Evolutionary conservation across 1,139 yeast genomes (phyloP), one percentile per base, ranked within the genome.

Genomic region (Blastobotrys malaysiensis): DNA sequence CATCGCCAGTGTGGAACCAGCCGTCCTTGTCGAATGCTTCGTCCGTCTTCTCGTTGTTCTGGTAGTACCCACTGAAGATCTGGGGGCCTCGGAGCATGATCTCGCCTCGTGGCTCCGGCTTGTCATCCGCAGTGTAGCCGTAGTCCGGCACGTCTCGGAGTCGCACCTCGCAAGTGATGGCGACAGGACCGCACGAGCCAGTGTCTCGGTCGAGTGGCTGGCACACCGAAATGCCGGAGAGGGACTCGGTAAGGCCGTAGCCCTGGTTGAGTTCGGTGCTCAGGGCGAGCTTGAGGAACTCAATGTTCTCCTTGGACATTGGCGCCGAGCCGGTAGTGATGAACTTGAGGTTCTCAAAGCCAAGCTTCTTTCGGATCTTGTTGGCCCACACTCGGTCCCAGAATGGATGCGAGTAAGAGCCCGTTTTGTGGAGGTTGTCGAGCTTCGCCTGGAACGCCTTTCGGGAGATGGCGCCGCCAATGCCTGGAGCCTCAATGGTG

Each of bases 1-100:
- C 89, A 73, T 95, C 99, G 71, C 99, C 99, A 48, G 99, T 93
- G 69, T 77, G 81, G 77, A 95, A 95, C 97, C 98, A 95, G 27
- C 93, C 95, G 60, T 90, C 97, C 54, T 79, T 77, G 49, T 88
- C 83, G 16, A 83, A 65, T 2, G 81, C 76, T 52, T 77, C 77
- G 16, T 64, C 66, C 1, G 87, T 82, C 59, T 79, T 84, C 46
- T 75, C 74, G 9, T 76, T 76, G 61, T 82, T 80, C 64, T 83
- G 79, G 71, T 69, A 85, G 69, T 87, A 87, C 13, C 78, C 80
- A 31, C 65, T 62, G 66, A 86, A 84, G 43, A 82, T 73, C 64
- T 82, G 88, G 4, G 87, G 82, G 1, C 95, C 93, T 54, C 91
- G 75, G 43, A 86, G 66, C 67, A 79, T 74, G 54, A 86, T 70